Base-by-base conservation (phyloP, 1,139 yeast species). In the Spathaspora sp. region DNA sequence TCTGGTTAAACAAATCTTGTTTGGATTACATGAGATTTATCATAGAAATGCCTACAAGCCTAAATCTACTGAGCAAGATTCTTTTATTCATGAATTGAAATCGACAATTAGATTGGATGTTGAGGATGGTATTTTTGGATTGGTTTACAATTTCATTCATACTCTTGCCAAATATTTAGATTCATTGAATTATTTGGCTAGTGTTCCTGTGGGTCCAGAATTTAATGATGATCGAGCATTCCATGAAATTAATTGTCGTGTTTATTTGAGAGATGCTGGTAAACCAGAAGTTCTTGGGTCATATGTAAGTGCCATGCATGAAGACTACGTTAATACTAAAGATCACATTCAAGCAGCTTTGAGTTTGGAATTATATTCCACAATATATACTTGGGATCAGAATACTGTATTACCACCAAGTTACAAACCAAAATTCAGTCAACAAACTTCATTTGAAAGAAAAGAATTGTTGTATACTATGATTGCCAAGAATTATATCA, bases 141-240 rank as follows among this genome's bases (percentile, higher is more conserved):
- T 80, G 41, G 72, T 86, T 42, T 67, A 75, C 51, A 68, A 69
- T 42, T 80, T 84, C 47, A 71, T 85, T 49, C 78, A 77, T 49
- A 82, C 80, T 47, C 61, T 88, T 38, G 64, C 82, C 33, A 85
- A 82, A 29, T 87, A 89, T 64, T 67, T 89, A 51, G 80, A 78
- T 45, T 81, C 84, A 18, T 74, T 87, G 58, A 76, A 82, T 51
- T 89, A 87, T 57, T 78, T 86, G 56, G 80, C 80, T 54, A 78
- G 80, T 53, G 89, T 89, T 47, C 96, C 97, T 17, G 78, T 78
- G 43, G 93, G 91, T 17, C 84, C 84, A 41, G 96, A 89, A 57
- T 89, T 86, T 64, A 93, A 86, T 56, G 95, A 87, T 59, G 96
- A 89, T 63, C 74, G 96, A 60, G 84, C 90, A 2, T 86, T 87